Percentiles rank a stretch among this genome's conserved stretches.
These are phyloP conservation scores for Rhizophora apiculata DNA, from an alignment of 345 rosid genomes.

Conservation along the genomic window DNA sequence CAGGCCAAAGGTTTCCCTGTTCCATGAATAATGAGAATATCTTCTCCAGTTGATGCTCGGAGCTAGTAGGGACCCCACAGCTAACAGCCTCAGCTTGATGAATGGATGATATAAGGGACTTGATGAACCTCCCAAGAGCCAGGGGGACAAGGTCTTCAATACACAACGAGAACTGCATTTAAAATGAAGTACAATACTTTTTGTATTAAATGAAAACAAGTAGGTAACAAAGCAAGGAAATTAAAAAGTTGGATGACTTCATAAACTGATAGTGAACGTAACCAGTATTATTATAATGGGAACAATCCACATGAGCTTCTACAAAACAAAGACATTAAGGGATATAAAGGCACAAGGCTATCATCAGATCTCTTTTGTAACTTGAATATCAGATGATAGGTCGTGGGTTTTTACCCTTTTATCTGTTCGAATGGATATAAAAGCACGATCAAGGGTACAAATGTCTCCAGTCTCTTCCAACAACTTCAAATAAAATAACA, in stretches of 20 bases:
- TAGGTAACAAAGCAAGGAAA: not conserved
- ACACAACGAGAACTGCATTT: constrained; percentile 78
- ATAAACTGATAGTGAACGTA: not conserved
- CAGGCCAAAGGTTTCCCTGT: constrained; percentile 93
- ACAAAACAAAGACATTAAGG: not conserved
- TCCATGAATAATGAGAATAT: constrained; percentile 84
- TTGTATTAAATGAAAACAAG: constrained; percentile 5
- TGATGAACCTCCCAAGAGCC: constrained; percentile 79
- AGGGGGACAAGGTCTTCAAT: constrained; percentile 89
- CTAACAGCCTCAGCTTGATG: constrained; percentile 44
- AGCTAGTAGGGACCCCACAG: constrained; percentile 32
- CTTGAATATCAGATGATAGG: constrained; percentile 5
- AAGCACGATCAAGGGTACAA: constrained; percentile 82
- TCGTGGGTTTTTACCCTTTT: constrained; percentile 64
- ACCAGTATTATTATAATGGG: too few species aligned
- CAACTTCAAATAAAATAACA: constrained; percentile 78
- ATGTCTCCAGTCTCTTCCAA: constrained; percentile 87
- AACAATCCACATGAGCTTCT: too few species aligned
- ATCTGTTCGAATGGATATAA: constrained; percentile 76
- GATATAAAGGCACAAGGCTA: constrained; percentile 9
- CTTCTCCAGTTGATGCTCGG: constrained; percentile 69
- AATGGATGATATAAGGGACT: constrained; percentile 63
- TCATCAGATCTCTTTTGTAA: not conserved
- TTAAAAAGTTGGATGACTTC: constrained; percentile 1
- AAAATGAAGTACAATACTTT: constrained; percentile 23